These are phyloP conservation scores for Lasiodiplodia theobromae DNA, from an alignment of 2,329 filamentous ascomycete species.

Conservation along the genomic window DNA sequence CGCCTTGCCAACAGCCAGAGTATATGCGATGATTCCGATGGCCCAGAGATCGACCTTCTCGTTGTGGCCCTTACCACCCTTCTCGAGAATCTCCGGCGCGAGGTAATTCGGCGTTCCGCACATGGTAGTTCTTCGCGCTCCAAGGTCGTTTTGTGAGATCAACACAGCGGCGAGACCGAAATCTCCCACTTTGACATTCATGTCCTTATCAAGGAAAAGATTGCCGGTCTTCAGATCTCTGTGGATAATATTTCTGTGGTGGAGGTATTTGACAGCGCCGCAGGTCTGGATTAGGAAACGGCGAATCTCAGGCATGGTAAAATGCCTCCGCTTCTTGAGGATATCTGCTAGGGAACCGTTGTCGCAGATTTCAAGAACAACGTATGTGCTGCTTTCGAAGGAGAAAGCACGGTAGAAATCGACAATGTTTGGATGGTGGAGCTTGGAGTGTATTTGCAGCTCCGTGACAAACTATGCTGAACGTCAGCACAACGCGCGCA, in stretches of 20 bases:
- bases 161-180: slow-evolving; percentile 93
- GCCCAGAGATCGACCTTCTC: slow-evolving; percentile 99
- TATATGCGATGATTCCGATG: slow-evolving; percentile 97
- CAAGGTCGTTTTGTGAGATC: slow-evolving; percentile 89
- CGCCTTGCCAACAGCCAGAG: slow-evolving; percentile 94
- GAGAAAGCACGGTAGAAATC: slow-evolving; percentile 95
- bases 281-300: slow-evolving; percentile 95
- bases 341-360: slow-evolving; percentile 98
- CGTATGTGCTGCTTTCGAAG: slow-evolving; percentile 86
- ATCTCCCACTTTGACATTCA: slow-evolving; percentile 98
- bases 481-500: slow-evolving; percentile 29
- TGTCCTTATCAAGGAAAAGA: slow-evolving; percentile 89
- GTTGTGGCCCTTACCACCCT: slow-evolving; percentile 92
- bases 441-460: slow-evolving; percentile 97
- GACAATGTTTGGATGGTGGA: slow-evolving; percentile 94
- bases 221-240: slow-evolving; percentile 98
- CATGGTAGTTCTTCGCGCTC: slow-evolving; percentile 85
- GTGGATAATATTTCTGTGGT: slow-evolving; percentile 94
- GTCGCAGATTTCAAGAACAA: slow-evolving; percentile 91
- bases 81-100: slow-evolving; percentile 93
- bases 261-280: slow-evolving; percentile 97
- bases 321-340: slow-evolving; percentile 87
- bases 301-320: slow-evolving; percentile 92
- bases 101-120: slow-evolving; percentile 99
- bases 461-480: slow-evolving; percentile 72